Evolutionary conservation across 306 rosid species (phyloP).

Genomic region (cucumber (Cucumis sativus)): DNA sequence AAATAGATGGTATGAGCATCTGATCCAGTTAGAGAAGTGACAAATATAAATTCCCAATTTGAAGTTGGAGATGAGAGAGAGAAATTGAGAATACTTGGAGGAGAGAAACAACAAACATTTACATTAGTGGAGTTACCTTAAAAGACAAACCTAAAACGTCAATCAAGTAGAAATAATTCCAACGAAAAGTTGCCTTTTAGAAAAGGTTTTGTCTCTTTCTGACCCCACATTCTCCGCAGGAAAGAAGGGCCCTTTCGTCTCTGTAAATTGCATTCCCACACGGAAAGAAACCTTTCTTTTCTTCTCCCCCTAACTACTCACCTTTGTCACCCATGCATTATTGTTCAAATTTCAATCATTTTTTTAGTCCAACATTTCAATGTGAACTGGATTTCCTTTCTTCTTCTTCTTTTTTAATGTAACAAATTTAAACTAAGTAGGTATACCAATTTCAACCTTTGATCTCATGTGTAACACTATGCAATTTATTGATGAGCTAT

Average conservation of each 20-base stretch:
- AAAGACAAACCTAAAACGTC: conserved; percentile 6
- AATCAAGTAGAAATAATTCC: conserved; percentile 10
- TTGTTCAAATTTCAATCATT: not conserved
- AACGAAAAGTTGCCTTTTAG: not conserved
- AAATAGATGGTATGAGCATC: not conserved
- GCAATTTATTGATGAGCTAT: too few relatives aligned
- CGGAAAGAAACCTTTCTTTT: not conserved
- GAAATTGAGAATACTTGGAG: not conserved
- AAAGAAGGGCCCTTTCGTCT: not conserved
- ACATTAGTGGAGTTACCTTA: not conserved
- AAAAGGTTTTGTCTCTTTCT: not conserved
- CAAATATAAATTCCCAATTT: not conserved
- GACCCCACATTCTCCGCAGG: not conserved
- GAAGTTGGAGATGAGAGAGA: not conserved
- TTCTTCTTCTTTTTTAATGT: too few relatives aligned
- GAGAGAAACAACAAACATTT: not conserved
- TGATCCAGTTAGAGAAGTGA: not conserved
- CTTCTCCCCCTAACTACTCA: not conserved
- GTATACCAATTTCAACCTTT: too few relatives aligned
- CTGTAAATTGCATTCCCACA: not conserved
- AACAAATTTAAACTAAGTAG: too few relatives aligned
- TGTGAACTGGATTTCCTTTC: too few relatives aligned
- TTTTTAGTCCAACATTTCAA: too few relatives aligned
- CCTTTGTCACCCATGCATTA: not conserved
- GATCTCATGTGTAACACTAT: too few relatives aligned